These are phyloP conservation scores for Candida nanaspora DNA, from an alignment of 805 yeast genomes.

Conservation along the genomic window DNA sequence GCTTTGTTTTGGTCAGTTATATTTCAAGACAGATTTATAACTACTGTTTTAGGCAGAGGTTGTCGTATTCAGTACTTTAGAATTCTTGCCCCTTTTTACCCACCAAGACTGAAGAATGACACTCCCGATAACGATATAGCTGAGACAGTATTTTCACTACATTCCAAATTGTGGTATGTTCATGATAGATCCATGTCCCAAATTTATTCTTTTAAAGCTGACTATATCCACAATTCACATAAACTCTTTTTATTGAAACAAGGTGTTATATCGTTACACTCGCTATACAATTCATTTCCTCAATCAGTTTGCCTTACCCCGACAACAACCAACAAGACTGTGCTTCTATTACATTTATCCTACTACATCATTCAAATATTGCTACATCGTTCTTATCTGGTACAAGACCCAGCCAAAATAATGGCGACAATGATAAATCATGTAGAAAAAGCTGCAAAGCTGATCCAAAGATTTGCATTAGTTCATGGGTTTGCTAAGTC, in stretches of 20 bases:
- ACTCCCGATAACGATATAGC: slow-evolving; percentile 5
- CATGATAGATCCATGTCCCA: slow-evolving; percentile 25
- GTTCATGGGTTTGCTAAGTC: slow-evolving; percentile 11
- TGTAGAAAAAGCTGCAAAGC: slow-evolving; percentile 15
- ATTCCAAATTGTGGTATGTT: slow-evolving; percentile 25
- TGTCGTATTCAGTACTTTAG: slow-evolving; percentile 27
- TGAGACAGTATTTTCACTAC: slow-evolving; percentile 21
- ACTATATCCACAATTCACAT: slow-evolving; percentile 26
- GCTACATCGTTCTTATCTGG: slow-evolving; percentile 24
- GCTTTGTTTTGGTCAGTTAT: slow-evolving; percentile 26
- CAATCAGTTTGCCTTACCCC: slow-evolving; percentile 7
- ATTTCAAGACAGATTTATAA: slow-evolving; percentile 25
- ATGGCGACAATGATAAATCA: slow-evolving; percentile 18
- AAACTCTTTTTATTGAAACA: slow-evolving; percentile 21
- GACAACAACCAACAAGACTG: slow-evolving; percentile 12
- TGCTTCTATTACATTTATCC: slow-evolving; percentile 22
- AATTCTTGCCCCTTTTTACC: slow-evolving; percentile 22
- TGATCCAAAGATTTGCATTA: slow-evolving; percentile 12
- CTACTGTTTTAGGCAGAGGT: slow-evolving; percentile 28
- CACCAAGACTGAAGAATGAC: slow-evolving; percentile 8
- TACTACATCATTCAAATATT: slow-evolving; percentile 20
- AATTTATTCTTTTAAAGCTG: slow-evolving; percentile 28
- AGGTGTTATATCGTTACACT: slow-evolving; percentile 18
- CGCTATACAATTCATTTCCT: slow-evolving; percentile 19
- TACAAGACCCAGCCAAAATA: slow-evolving; percentile 22